Conservation (phyloP, 805 yeast species). For the Metschnikowia colocasiae region DNA sequence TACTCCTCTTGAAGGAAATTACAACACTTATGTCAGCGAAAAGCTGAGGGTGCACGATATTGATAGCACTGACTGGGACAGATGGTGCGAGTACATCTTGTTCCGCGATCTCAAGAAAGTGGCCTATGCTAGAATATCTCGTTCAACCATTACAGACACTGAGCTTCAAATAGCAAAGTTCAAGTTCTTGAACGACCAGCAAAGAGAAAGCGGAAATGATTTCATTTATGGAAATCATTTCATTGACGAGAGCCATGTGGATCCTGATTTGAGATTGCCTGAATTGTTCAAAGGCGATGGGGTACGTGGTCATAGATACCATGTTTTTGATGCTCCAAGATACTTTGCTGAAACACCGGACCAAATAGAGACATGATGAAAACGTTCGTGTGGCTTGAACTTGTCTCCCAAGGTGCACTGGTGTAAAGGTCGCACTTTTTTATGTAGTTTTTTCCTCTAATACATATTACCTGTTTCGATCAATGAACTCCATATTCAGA, state of each 20-base stretch:
- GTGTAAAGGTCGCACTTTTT: slow-evolving; percentile 1
- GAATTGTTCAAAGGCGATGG: slow-evolving; percentile 80
- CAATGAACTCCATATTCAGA: slow-evolving; percentile 18
- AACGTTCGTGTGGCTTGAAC: neutral
- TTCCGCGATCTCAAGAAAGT: slow-evolving; percentile 82
- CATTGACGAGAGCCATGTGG: slow-evolving; percentile 54
- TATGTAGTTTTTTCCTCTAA: neutral
- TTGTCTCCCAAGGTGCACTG: neutral
- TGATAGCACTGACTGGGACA: slow-evolving; percentile 89
- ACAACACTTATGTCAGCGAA: slow-evolving; percentile 85
- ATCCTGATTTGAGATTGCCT: slow-evolving; percentile 71
- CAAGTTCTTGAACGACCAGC: slow-evolving; percentile 47
- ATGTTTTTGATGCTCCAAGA: slow-evolving; percentile 92
- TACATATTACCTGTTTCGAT: neutral
- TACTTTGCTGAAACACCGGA: slow-evolving; percentile 47
- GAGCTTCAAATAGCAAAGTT: slow-evolving; percentile 95
- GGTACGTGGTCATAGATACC: slow-evolving; percentile 88
- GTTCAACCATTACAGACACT: slow-evolving; percentile 94
- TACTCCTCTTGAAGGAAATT: slow-evolving; percentile 82
- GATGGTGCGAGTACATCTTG: slow-evolving; percentile 97
- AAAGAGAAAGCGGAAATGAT: slow-evolving; percentile 29
- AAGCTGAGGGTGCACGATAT: slow-evolving; percentile 87
- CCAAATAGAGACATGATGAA: slow-evolving; percentile 5
- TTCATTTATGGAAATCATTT: slow-evolving; percentile 54
- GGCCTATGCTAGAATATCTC: slow-evolving; percentile 90